Conservation (phyloP, 2,329 filamentous ascomycete genomes). For the Didymella arachidicola region DNA sequence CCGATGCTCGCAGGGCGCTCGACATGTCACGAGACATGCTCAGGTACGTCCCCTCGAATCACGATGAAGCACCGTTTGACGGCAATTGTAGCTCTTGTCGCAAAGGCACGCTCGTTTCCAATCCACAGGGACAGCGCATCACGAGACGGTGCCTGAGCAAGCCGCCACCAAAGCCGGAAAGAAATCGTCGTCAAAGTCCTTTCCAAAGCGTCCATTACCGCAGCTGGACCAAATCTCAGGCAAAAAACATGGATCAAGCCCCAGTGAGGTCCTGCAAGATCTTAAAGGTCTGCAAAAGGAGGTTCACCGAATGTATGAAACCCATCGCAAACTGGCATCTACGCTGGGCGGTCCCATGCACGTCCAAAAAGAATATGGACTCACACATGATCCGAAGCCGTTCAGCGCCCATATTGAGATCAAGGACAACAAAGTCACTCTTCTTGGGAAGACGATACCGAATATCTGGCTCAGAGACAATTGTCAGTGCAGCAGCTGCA, state of each 20-base stretch:
- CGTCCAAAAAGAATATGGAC: not conserved
- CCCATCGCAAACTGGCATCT: not conserved
- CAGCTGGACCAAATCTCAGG: not conserved
- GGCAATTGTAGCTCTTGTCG: not conserved
- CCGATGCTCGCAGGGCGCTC: conserved; percentile 15
- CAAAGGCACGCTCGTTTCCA: conserved; percentile 5
- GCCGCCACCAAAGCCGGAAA: not conserved
- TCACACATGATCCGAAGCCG: not conserved
- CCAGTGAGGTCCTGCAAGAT: not conserved
- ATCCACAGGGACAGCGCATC: conserved; percentile 2
- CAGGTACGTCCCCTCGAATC: conserved; percentile 1
- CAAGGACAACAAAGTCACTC: conserved; percentile 13
- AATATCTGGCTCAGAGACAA: conserved; percentile 65
- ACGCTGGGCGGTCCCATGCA: not conserved
- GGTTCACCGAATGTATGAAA: not conserved
- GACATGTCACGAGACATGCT: conserved; percentile 15
- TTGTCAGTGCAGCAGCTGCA: conserved; percentile 72
- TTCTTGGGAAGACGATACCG: conserved; percentile 13
- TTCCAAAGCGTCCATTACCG: not conserved
- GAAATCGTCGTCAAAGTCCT: not conserved
- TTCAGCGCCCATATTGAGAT: not conserved
- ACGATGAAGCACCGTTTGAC: not conserved
- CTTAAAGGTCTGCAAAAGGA: not conserved
- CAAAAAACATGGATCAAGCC: not conserved
- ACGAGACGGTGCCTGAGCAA: not conserved